Evolutionary conservation across 306 rosid species (phyloP).

Genomic region (Ochetophila trinervis): DNA sequence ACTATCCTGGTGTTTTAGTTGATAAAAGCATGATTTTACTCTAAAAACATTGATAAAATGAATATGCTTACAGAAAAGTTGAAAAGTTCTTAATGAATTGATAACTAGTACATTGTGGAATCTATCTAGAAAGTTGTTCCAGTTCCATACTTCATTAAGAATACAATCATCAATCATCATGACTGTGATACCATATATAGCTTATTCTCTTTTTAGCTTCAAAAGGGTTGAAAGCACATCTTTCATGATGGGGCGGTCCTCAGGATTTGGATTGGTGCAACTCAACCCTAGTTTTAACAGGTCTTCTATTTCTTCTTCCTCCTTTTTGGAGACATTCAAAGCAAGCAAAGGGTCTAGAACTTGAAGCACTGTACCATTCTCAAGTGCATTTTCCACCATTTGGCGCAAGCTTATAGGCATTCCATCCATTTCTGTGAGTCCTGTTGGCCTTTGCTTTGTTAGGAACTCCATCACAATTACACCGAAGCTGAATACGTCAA

Average conservation of each 20-base stretch:
- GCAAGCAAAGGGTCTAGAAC: slow-evolving; percentile 56
- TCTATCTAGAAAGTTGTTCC: neutral
- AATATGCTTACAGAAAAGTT: neutral
- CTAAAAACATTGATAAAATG: neutral
- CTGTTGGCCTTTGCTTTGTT: slow-evolving; percentile 71
- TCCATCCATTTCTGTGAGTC: slow-evolving; percentile 53
- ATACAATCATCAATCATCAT: neutral
- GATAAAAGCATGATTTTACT: no score
- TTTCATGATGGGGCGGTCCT: slow-evolving; percentile 58
- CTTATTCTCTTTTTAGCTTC: slow-evolving; percentile 36
- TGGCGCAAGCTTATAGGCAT: slow-evolving; percentile 51
- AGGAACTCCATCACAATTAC: slow-evolving; percentile 74
- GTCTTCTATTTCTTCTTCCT: slow-evolving; percentile 36
- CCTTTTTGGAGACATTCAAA: slow-evolving; percentile 29
- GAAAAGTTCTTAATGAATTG: neutral
- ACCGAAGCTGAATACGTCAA: slow-evolving; percentile 81
- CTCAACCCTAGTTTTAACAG: slow-evolving; percentile 55
- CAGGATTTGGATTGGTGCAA: slow-evolving; percentile 62
- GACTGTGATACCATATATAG: slow-evolving; percentile 8
- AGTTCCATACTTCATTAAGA: neutral
- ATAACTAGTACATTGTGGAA: neutral
- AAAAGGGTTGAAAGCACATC: slow-evolving; percentile 46
- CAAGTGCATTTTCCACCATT: slow-evolving; percentile 53
- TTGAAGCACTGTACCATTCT: slow-evolving; percentile 36
- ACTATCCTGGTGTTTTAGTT: no score